Evolutionary conservation across 176 grass and related monocot genomes (phyloP).

Genomic region (Melocanna baccifera): DNA sequence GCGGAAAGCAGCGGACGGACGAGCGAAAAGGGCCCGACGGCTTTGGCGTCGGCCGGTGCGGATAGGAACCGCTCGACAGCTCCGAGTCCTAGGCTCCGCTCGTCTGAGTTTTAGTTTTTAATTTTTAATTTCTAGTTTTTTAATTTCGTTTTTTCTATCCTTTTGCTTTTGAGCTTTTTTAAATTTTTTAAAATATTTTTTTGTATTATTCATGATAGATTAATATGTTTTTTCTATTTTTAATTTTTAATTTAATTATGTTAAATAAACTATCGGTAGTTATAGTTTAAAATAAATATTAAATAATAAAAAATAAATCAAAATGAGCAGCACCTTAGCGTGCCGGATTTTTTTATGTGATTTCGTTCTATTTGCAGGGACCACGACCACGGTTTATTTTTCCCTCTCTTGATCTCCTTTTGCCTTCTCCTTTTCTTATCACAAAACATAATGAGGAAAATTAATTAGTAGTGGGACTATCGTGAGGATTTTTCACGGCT

Average conservation of each 20-base stretch:
- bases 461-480: neutral
- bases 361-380: neutral
- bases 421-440: neutral
- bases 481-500: neutral
- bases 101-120: too few relatives aligned
- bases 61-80: conserved; percentile 9
- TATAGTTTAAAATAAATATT: too few relatives aligned
- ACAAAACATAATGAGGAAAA: neutral
- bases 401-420: neutral
- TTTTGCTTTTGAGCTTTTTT: too few relatives aligned
- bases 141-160: too few relatives aligned
- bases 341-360: too few relatives aligned
- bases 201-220: too few relatives aligned
- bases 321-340: too few relatives aligned
- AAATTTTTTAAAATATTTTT: too few relatives aligned
- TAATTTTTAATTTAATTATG: too few relatives aligned
- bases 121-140: too few relatives aligned
- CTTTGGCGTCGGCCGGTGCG: neutral
- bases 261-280: rapidly evolving
- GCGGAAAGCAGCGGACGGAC: conserved; percentile 22
- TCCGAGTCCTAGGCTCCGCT: neutral
- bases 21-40: neutral
- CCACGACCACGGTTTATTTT: neutral
- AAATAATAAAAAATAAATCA: too few relatives aligned
- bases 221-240: too few relatives aligned